A percentile compares a stretch with the other conserved stretches of the same genome.
Conservation (phyloP, 345 rosid species). For the Corchorus capsularis region DNA sequence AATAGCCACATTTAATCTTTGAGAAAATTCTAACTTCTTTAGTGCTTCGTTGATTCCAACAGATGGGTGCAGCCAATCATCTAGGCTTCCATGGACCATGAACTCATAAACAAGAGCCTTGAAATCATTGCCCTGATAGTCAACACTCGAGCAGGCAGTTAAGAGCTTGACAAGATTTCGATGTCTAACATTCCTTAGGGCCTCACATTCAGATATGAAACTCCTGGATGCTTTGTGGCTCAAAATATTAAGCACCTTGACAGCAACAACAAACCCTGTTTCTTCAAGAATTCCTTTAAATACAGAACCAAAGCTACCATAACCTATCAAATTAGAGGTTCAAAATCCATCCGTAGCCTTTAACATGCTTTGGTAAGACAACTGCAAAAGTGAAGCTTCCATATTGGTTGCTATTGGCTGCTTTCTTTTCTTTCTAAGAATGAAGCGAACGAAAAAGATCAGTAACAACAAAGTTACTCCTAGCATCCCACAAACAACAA, state of each 20-base stretch:
- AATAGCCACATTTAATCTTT: slow-evolving; percentile 1
- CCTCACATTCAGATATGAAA: slow-evolving; percentile 48
- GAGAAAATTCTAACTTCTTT: neutral
- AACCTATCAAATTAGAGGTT: slow-evolving; percentile 14
- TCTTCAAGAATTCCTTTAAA: slow-evolving; percentile 21
- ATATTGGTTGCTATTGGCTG: too few species aligned
- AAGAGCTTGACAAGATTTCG: slow-evolving; percentile 43
- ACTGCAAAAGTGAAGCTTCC: neutral
- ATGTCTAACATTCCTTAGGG: slow-evolving; percentile 35
- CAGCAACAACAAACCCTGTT: slow-evolving; percentile 7
- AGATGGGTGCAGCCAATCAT: neutral
- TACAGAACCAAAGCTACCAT: slow-evolving; percentile 29
- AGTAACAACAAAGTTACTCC: neutral
- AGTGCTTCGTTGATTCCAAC: neutral
- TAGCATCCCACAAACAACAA: neutral
- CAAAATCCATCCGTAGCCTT: slow-evolving; percentile 18
- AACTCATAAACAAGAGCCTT: slow-evolving; percentile 13
- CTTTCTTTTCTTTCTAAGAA: neutral
- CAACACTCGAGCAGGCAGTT: slow-evolving; percentile 15
- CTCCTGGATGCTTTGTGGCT: slow-evolving; percentile 42
- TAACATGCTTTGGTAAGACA: neutral
- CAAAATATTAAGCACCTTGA: slow-evolving; percentile 34
- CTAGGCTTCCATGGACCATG: slow-evolving; percentile 8
- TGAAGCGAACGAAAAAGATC: too few species aligned
- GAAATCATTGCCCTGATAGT: slow-evolving; percentile 1